phyloP scores from a whole-genome alignment of 495 filamentous ascomycete genomes.

The Tuber umbilicatum region DNA sequence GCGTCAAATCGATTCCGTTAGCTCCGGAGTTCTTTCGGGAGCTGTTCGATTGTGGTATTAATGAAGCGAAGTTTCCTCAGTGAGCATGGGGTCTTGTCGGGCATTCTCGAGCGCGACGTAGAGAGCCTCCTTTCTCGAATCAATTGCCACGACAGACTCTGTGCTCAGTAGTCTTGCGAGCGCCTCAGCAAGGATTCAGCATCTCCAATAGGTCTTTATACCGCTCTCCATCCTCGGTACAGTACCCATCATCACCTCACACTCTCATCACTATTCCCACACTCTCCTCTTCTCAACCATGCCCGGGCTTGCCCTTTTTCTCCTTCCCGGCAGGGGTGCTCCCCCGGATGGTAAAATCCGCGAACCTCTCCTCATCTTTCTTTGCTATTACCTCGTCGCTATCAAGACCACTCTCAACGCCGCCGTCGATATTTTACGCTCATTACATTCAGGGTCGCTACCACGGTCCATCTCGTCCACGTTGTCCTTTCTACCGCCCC shows the following conservation, averaged over 20 bases:
- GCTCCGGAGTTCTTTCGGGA: slow-evolving; percentile 12
- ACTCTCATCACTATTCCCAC: no score
- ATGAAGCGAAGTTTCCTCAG: slow-evolving; percentile 59
- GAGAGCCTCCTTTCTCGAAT: slow-evolving; percentile 71
- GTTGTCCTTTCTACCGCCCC: not conserved
- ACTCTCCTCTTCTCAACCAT: slow-evolving; percentile 45
- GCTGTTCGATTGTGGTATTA: slow-evolving; percentile 46
- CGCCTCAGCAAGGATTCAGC: slow-evolving; percentile 82
- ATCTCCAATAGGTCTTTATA: slow-evolving; percentile 27
- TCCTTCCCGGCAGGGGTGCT: slow-evolving; percentile 53
- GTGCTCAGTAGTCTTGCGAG: slow-evolving; percentile 69
- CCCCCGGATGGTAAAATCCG: slow-evolving; percentile 65
- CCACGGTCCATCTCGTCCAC: slow-evolving; percentile 47
- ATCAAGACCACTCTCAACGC: no score
- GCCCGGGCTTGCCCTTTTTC: slow-evolving; percentile 33
- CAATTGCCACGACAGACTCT: slow-evolving; percentile 67
- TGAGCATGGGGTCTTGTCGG: slow-evolving; percentile 56
- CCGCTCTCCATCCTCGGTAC: slow-evolving; percentile 43
- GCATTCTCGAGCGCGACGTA: slow-evolving; percentile 70
- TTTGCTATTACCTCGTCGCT: slow-evolving; percentile 84
- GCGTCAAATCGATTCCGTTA: slow-evolving; percentile 29
- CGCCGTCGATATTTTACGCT: slow-evolving; percentile 76
- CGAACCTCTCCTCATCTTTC: slow-evolving; percentile 77
- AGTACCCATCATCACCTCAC: slow-evolving; percentile 50
- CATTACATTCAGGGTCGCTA: slow-evolving; percentile 79